phyloP scores from a whole-genome alignment of 1,284 basidiomycete species.

The Apiotrichum siamense region DNA sequence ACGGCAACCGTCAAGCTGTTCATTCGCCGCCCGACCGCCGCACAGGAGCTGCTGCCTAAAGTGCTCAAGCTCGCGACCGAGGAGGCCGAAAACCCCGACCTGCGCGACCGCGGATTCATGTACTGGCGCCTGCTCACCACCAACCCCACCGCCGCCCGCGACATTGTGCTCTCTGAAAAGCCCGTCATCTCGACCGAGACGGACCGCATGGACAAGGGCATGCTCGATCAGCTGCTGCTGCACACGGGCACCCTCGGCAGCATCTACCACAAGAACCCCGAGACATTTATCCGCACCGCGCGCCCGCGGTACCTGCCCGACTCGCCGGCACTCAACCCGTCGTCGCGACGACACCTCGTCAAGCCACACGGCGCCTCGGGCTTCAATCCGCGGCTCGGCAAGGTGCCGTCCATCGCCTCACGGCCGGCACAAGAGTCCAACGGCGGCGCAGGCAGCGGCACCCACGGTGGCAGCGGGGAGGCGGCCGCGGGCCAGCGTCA shows the following conservation, averaged over 20 bases:
- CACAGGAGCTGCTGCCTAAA: conserved; percentile 81
- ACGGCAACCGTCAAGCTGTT: conserved; percentile 97
- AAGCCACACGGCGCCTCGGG: conserved; percentile 4
- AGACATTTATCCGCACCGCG: conserved; percentile 49
- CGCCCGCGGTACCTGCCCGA: conserved; percentile 43
- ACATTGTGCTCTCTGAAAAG: conserved; percentile 90
- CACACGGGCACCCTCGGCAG: conserved; percentile 47
- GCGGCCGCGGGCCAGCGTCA: conserved; percentile 3
- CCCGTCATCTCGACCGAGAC: conserved; percentile 97
- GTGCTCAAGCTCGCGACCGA: conserved; percentile 91
- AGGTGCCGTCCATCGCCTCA: conserved; percentile 14
- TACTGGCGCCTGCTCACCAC: conserved; percentile 97
- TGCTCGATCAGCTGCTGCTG: conserved; percentile 63
- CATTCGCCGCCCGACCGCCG: conserved; percentile 85
- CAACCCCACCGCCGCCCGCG: conserved; percentile 79
- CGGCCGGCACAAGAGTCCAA: conserved; percentile 8
- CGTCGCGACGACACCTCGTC: conserved; percentile 46
- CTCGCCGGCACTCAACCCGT: conserved; percentile 45
- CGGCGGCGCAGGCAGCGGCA: conserved; percentile 1
- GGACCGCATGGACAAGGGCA: conserved; percentile 91
- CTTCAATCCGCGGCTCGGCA: conserved; percentile 5
- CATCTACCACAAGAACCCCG: conserved; percentile 48
- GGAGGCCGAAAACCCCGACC: conserved; percentile 93
- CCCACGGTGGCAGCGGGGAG: not conserved
- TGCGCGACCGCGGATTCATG: conserved; percentile 90